These are phyloP conservation scores for Capronia epimyces DNA, from an alignment of 2,329 filamentous ascomycete species.

Conservation along the genomic window DNA sequence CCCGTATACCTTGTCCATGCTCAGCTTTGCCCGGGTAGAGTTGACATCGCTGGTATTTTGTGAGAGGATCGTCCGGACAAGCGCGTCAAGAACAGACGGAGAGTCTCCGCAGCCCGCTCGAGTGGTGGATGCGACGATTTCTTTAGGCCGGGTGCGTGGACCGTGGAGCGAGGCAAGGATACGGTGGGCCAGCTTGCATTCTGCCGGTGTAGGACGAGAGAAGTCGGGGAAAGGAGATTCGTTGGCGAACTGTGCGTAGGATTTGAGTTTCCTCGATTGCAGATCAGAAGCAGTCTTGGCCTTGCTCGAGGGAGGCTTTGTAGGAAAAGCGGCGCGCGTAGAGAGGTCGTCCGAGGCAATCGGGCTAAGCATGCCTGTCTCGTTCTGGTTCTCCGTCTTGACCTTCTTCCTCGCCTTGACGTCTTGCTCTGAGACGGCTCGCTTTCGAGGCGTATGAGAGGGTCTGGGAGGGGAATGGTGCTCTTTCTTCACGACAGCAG, in stretches of 20 bases:
- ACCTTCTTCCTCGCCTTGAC: slow-evolving; percentile 13
- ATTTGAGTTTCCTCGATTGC: slow-evolving; percentile 30
- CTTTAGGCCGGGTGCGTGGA: slow-evolving; percentile 57
- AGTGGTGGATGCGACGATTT: slow-evolving; percentile 62
- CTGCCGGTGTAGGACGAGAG: slow-evolving; percentile 57
- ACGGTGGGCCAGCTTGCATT: slow-evolving; percentile 63
- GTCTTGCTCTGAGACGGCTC: slow-evolving; percentile 1
- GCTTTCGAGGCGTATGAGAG: slow-evolving; percentile 5
- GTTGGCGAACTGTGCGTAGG: slow-evolving; percentile 42
- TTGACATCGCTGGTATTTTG: slow-evolving; percentile 57
- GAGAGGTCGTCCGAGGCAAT: background rate
- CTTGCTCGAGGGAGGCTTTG: background rate
- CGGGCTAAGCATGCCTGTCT: slow-evolving; percentile 6
- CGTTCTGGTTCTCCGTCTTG: slow-evolving; percentile 13
- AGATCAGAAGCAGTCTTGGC: slow-evolving; percentile 11
- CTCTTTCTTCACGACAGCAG: slow-evolving; percentile 15
- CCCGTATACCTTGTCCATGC: slow-evolving; percentile 65
- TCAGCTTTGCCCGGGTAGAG: slow-evolving; percentile 65
- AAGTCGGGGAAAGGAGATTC: slow-evolving; percentile 64
- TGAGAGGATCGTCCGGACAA: slow-evolving; percentile 58
- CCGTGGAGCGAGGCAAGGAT: slow-evolving; percentile 64
- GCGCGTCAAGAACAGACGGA: slow-evolving; percentile 58
- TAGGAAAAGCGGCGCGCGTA: background rate
- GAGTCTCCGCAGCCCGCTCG: slow-evolving; percentile 67
- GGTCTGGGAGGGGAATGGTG: slow-evolving; percentile 7